phyloP scores from a whole-genome alignment of 2,329 filamentous ascomycete species.

The Gyromitra esculenta region DNA sequence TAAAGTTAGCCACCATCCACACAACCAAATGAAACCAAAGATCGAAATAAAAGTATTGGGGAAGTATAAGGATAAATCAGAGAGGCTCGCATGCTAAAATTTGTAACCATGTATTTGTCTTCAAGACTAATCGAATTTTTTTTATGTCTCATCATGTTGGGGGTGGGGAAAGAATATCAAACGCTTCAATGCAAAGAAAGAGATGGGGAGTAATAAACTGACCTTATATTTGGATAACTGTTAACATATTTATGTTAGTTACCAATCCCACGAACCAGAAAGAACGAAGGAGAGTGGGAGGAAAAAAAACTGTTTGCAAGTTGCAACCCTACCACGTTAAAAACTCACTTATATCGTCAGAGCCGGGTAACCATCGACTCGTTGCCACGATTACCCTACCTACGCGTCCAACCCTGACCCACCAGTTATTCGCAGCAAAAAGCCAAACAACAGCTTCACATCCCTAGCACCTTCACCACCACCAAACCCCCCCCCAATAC shows the following conservation, averaged over 20 bases:
- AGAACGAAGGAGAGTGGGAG: neutral
- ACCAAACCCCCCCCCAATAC: neutral
- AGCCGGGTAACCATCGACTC: slow-evolving; percentile 26
- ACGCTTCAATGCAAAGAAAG: neutral
- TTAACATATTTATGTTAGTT: neutral
- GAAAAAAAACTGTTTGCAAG: neutral
- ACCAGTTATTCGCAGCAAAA: neutral
- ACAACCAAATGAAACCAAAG: neutral
- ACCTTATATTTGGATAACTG: slow-evolving; percentile 22
- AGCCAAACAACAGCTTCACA: slow-evolving; percentile 10
- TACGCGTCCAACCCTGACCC: slow-evolving; percentile 39
- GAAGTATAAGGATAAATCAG: slow-evolving; percentile 17
- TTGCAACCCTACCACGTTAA: too few relatives aligned
- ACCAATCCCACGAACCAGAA: neutral
- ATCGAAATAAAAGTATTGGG: neutral
- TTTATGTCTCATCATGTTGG: slow-evolving; percentile 46
- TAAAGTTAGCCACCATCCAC: slow-evolving; percentile 22
- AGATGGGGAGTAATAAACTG: slow-evolving; percentile 3
- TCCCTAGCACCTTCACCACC: neutral
- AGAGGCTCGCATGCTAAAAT: slow-evolving; percentile 49
- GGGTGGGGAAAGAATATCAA: neutral
- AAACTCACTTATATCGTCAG: slow-evolving; percentile 3
- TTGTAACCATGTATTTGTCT: slow-evolving; percentile 50
- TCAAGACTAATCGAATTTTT: slow-evolving; percentile 51
- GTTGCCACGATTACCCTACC: slow-evolving; percentile 34